Percentiles rank a stretch among this genome's conserved stretches.
phyloP scores from a whole-genome alignment of 495 filamentous ascomycete species.

The Penicillium paxilli region DNA sequence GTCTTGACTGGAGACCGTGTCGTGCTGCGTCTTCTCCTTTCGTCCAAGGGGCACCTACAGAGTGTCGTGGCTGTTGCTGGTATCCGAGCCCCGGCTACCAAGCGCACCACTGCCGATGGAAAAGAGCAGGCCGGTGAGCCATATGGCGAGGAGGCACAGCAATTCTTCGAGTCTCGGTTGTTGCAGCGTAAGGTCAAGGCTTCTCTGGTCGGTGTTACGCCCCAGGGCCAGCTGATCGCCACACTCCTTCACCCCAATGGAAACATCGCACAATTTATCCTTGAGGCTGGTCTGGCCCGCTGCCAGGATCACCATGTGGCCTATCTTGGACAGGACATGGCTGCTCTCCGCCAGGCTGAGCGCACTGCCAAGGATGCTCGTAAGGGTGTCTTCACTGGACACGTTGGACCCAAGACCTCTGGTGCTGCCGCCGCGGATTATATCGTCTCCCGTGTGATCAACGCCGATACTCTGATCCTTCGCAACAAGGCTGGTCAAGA shows the following conservation, averaged over 20 bases:
- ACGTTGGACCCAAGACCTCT: constrained; percentile 60
- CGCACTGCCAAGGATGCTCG: constrained; percentile 75
- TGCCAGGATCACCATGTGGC: constrained; percentile 95
- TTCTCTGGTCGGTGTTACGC: constrained; percentile 79
- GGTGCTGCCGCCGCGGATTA: constrained; percentile 67
- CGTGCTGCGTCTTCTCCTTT: constrained; percentile 75
- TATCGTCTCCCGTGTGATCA: constrained; percentile 78
- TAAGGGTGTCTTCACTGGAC: constrained; percentile 74
- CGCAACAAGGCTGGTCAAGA: constrained; percentile 80
- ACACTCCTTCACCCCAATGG: constrained; percentile 83
- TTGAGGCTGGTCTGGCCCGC: constrained; percentile 83
- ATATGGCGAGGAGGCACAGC: constrained; percentile 79
- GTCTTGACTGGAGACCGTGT: constrained; percentile 89
- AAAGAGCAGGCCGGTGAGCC: constrained; percentile 83
- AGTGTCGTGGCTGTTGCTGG: constrained; percentile 86
- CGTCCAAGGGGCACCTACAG: constrained; percentile 78
- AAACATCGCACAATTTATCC: constrained; percentile 84
- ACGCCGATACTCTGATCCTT: constrained; percentile 85
- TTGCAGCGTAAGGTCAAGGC: constrained; percentile 83
- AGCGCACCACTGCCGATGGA: constrained; percentile 74
- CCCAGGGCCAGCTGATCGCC: constrained; percentile 80
- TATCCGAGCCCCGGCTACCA: constrained; percentile 81
- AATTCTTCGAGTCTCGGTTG: constrained; percentile 81
- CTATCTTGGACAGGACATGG: constrained; percentile 84
- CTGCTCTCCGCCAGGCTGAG: constrained; percentile 80